Evolutionary conservation across 441 rosid genomes (phyloP).

Genomic region (Francoa sonchifolia): DNA sequence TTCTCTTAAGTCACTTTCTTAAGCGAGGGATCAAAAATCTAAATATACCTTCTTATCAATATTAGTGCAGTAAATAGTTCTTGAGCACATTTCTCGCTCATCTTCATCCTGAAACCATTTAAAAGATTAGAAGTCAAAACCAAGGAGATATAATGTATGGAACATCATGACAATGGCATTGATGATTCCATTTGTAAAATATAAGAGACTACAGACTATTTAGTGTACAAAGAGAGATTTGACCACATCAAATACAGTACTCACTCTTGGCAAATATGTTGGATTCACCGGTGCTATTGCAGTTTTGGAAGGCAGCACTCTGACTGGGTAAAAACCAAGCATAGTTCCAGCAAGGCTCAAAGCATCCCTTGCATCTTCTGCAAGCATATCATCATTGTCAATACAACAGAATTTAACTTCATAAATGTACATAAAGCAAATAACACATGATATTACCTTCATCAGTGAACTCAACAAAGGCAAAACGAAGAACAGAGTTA

Average conservation of each 20-base stretch:
- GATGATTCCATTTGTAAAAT: no score
- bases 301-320: constrained; percentile 4
- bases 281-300: constrained; percentile 9
- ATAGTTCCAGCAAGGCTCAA: constrained; percentile 7
- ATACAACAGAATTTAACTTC: not conserved
- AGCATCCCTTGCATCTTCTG: constrained; percentile 14
- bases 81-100: constrained; percentile 22
- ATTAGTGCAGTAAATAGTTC: constrained; percentile 21
- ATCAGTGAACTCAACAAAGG: constrained; percentile 18
- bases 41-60: constrained; percentile 14
- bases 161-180: no score
- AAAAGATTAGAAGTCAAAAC: not conserved
- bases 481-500: constrained; percentile 18
- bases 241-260: not conserved
- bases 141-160: no score
- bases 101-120: constrained; percentile 10
- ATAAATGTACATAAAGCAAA: not conserved
- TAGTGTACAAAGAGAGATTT: no score
- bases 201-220: no score
- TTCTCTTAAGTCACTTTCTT: no score
- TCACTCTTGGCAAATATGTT: constrained; percentile 4
- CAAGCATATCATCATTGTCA: not conserved
- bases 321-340: constrained; percentile 9
- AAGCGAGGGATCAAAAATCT: not conserved
- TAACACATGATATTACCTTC: constrained; percentile 11